Evolutionary conservation across 352 stramenopile genomes (phyloP), one percentile per base, ranked within the genome.

Genomic region (Plasmopara halstedii): DNA sequence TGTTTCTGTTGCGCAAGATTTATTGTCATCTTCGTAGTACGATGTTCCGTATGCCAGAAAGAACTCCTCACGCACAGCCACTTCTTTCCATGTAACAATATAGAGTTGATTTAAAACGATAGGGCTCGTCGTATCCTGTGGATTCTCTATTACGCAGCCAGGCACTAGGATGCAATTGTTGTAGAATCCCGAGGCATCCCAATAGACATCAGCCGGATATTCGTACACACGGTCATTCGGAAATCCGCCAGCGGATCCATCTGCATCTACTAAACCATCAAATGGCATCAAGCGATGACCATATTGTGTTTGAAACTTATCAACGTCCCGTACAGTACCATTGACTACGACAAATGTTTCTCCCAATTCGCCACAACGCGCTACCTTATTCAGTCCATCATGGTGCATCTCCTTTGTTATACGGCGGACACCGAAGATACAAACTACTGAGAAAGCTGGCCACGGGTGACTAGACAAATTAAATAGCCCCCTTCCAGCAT

Each of bases 121-220:
- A 10, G 78, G 65, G 39, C 72, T 83, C 44, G 67, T 83, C 31
- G 81, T 73, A 45, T 93, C 78, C 34, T 86, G 64, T 7, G 82
- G 77, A 42, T 86, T 81, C 50, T 89, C 79, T 31, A 93, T 79
- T 35, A 89, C 53, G 42, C 82, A 93, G 11, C 82, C 82, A 0
- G 82, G 82, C 19, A 90, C 80, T n/a, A 93, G 68, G 53, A 93
- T 93, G 61, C 79, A 90, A 46, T 93, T 93, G 69, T 93, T 93
- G 64, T 93, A 89, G 32, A 93, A 93, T 31, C 76, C 79, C 6
- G 76, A 89, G 2, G 82, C 79, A 39, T 93, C 82, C 82, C 82
- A 93, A 54, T 93, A 93, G 38, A 90, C 64, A 37, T 90, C 72
- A 2, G 76, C 82, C 1, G 78, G 70, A 44, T 90, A 93, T 51